phyloP scores from a whole-genome alignment of 2,329 filamentous ascomycete species.

The Xylariomycetidae sp. region DNA sequence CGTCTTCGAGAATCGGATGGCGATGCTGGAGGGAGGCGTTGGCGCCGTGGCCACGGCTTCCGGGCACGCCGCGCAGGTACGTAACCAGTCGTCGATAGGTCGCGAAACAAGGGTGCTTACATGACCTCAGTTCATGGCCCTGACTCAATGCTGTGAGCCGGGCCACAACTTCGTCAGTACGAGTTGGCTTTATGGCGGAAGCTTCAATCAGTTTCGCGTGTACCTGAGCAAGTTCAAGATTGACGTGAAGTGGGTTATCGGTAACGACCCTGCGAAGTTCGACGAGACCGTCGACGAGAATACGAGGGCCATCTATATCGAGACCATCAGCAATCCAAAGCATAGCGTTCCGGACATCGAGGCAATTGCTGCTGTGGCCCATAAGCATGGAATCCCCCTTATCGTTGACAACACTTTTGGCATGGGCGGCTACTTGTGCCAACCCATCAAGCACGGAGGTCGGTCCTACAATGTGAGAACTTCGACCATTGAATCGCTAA shows the following conservation, averaged over 20 bases:
- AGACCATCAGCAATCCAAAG: conserved; percentile 29
- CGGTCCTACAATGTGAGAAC: too few relatives aligned
- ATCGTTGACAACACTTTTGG: conserved; percentile 67
- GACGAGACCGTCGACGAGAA: conserved; percentile 27
- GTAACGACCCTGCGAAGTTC: conserved; percentile 24
- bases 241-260: conserved; percentile 31
- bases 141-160: conserved; percentile 30
- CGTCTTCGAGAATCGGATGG: conserved; percentile 34
- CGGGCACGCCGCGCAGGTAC: conserved; percentile 29
- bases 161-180: conserved; percentile 33
- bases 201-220: conserved; percentile 33
- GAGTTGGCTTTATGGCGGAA: conserved; percentile 33
- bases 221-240: conserved; percentile 34
- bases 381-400: conserved; percentile 28
- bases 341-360: conserved; percentile 58
- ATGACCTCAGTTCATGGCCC: conserved; percentile 28
- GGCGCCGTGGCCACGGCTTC: conserved; percentile 33
- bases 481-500: conserved; percentile 6
- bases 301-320: conserved; percentile 27
- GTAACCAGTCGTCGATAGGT: conserved; percentile 3
- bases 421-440: conserved; percentile 62
- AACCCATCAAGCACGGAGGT: conserved; percentile 61
- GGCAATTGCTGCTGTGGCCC: conserved; percentile 59
- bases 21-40: conserved; percentile 33
- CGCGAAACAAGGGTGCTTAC: conserved; percentile 3